Evolutionary conservation across 129 eudicot genomes (phyloP), one percentile per base, ranked within the genome.

Genomic region (Ambrosia artemisiifolia): DNA sequence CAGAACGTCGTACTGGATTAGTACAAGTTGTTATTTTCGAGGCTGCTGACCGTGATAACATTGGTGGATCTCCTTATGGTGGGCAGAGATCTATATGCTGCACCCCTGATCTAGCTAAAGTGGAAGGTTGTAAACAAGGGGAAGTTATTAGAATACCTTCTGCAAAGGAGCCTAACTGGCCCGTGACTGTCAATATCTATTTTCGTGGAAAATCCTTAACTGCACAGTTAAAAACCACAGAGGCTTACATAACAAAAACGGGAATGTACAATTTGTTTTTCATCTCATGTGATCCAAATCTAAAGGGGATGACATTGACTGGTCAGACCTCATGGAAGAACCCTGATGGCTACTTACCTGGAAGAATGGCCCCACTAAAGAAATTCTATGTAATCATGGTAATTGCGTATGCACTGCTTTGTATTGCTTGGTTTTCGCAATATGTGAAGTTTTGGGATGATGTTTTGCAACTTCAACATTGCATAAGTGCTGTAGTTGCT

Each of bases 111-210:
- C 95, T 95, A 60, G 96, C 99, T 64, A 95, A 91, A 77, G 83
- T 95, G 65, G 99, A 95, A 88, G 99, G 99, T 13, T 95, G 99
- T 80, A 95, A 86, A 83, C 88, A 95, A 83, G 99, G 99, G 30
- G 94, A 95, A 88, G 91, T 95, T 40, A 95, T 95, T 42, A 86
- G 84, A 63, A 80, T 75, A 75, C 94, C 88, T 46, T 88, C 99
- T 40, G 80, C 88, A 72, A 73, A 77, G 67, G 91, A 86, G 71
- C 69, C 77, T 13, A 78, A 78, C 70, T 95, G 99, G 99, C 99
- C 96, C 13, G 80, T 86, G 17, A 84, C 90, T 33, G 68, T 90
- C 20, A 85, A 85, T 68, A 82, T 91, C 46, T 80, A 88, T 67
- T 95, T 91, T 48, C 84, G 83, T 47, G 99, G 96, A 40, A 86